Conservation (phyloP, 164 flowering plant genomes). For the Macadamia integrifolia region DNA sequence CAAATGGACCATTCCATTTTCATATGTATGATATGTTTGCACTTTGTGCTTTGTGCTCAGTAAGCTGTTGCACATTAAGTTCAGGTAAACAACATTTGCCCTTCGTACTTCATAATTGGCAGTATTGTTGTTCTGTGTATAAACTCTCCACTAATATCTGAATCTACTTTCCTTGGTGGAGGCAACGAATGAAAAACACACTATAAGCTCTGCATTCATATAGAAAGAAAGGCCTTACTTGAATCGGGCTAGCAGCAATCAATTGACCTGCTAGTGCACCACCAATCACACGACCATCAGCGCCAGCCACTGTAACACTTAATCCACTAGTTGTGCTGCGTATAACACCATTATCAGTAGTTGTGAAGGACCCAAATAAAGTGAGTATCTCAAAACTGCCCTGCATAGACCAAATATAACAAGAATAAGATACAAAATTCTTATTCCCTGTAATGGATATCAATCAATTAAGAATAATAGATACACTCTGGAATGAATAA, state of each 20-base stretch:
- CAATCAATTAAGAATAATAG: neutral
- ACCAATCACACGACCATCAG: constrained; percentile 88
- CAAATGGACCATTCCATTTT: too few relatives aligned
- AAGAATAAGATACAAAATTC: neutral
- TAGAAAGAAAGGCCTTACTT: constrained; percentile 32
- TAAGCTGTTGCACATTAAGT: too few relatives aligned
- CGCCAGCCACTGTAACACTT: constrained; percentile 78
- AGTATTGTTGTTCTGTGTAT: too few relatives aligned
- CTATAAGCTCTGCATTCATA: neutral
- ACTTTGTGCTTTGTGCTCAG: too few relatives aligned
- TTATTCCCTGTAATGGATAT: neutral
- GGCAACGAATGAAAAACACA: too few relatives aligned
- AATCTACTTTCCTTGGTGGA: too few relatives aligned
- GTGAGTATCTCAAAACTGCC: constrained; percentile 84
- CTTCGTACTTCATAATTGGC: too few relatives aligned
- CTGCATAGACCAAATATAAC: constrained; percentile 29
- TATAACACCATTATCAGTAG: constrained; percentile 41
- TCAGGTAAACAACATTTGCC: too few relatives aligned
- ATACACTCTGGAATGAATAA: neutral
- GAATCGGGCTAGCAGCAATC: constrained; percentile 77
- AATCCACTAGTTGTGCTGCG: constrained; percentile 63
- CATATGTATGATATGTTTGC: too few relatives aligned
- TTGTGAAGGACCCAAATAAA: constrained; percentile 64
- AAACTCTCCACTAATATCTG: too few relatives aligned
- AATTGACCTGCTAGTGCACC: constrained; percentile 75